These are phyloP conservation scores for Tinospora cordifolia DNA, from an alignment of 164 flowering plant species.

Conservation along the genomic window DNA sequence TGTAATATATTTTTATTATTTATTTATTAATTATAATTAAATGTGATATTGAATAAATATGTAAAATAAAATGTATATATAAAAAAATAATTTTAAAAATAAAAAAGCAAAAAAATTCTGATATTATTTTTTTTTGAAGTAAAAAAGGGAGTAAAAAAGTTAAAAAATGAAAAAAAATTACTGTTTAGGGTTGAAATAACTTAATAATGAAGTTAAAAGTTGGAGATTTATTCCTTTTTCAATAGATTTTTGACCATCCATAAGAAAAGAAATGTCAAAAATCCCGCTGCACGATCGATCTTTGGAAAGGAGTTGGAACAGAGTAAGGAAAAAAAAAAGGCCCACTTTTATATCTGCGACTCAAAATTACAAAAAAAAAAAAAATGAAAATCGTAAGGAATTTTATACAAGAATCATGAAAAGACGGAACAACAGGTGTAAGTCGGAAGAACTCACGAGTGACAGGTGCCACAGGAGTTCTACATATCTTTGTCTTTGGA, in stretches of 20 bases:
- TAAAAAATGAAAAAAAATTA: no score
- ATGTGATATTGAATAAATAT: no score
- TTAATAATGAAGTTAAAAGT: no score
- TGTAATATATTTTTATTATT: no score
- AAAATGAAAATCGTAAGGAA: not conserved
- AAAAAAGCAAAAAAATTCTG: no score
- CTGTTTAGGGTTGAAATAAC: no score
- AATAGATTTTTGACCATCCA: not conserved
- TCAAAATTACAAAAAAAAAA: not conserved
- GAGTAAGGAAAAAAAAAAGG: not conserved
- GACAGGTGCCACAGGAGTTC: not conserved
- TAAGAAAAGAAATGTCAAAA: not conserved
- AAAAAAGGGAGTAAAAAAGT: no score
- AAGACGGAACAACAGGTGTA: slow-evolving; percentile 3
- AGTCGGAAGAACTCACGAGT: not conserved
- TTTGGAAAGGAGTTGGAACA: not conserved
- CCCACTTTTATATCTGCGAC: not conserved
- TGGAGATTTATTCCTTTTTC: no score
- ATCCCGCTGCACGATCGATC: not conserved
- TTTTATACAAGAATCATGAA: not conserved
- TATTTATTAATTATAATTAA: no score
- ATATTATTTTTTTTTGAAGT: no score
- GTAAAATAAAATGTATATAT: no score
- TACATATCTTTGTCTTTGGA: slow-evolving; percentile 57
- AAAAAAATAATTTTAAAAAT: no score